A percentile compares a stretch with the other conserved stretches of the same genome.
Evolutionary conservation across 805 yeast genomes (phyloP).

Genomic region (Candida sakaeoensis): DNA sequence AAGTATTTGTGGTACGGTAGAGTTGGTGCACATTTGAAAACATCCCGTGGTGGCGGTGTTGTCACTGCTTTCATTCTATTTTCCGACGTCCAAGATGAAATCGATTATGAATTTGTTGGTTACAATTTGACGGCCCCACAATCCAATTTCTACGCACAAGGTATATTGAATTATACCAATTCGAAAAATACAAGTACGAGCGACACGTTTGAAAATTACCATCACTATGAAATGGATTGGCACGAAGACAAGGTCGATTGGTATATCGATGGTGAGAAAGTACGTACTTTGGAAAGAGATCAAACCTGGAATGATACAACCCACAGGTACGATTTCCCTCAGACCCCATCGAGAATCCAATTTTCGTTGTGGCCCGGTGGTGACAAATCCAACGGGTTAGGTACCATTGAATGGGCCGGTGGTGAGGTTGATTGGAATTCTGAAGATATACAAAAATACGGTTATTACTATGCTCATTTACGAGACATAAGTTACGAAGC

Average conservation of each 20-base stretch:
- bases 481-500: conserved; percentile 60
- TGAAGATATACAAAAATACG: conserved; percentile 64
- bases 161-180: conserved; percentile 64
- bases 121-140: conserved; percentile 62
- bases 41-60: conserved; percentile 78
- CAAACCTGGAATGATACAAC: conserved; percentile 64
- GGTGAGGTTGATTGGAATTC: conserved; percentile 84
- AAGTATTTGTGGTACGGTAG: conserved; percentile 87
- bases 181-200: conserved; percentile 39
- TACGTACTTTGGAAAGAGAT: conserved; percentile 60
- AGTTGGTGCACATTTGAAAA: conserved; percentile 61
- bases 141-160: conserved; percentile 79
- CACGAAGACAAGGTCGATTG: conserved; percentile 64
- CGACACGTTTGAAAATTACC: conserved; percentile 65
- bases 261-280: conserved; percentile 65
- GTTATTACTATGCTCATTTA: conserved; percentile 74
- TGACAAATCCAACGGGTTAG: conserved; percentile 45
- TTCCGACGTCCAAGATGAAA: conserved; percentile 86
- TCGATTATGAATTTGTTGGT: conserved; percentile 87
- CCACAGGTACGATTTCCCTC: conserved; percentile 57
- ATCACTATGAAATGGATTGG: conserved; percentile 81
- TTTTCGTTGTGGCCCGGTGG: conserved; percentile 82
- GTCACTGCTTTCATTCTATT: conserved; percentile 76
- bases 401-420: conserved; percentile 84
- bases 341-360: conserved; percentile 72